Evolutionary conservation across 2,329 filamentous ascomycete genomes (phyloP), one percentile per base, ranked within the genome.

Genomic region (Colletotrichum scovillei): DNA sequence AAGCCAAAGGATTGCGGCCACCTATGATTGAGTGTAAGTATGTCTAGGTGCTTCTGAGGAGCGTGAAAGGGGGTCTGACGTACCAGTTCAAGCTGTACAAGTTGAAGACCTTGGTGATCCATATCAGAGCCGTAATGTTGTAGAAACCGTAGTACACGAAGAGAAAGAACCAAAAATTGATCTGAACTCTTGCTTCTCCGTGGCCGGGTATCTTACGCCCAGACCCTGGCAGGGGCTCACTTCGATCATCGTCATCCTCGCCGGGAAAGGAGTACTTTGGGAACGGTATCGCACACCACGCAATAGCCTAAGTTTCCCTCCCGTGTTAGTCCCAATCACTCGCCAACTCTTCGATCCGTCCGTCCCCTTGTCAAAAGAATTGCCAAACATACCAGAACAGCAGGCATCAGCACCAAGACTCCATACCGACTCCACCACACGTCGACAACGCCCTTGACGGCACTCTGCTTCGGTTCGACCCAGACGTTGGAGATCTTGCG

Each of bases 141-240:
- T 93, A 93, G 76, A 92, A 88, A 69, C 90, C 90, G 80, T 93
- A 93, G 82, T 92, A 93, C 69, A 92, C 88, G 62, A 92, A 88
- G 49, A 93, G 84, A 78, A 93, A 93, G 84, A 92, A 92, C 91
- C 91, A 93, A 78, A 93, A 93, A 82, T 92, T 92, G 76, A 93
- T 88, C 74, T 89, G 87, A 5, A 93, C 91, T 55, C 88, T 85
- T 6, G 91, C 89, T 76, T 88, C 85, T 71, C 91, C 91, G 83
- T 93, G 90, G 30, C 91, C 91, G 0, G 91, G 90, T 0, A 84
- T 82, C 67, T 86, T 88, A 75, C 84, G 83, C 52, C 80, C 81
- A 30, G 55, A 67, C 74, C 72, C 71, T 57, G 78, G 63, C 49
- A 78, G 76, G 12, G 77, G 77, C 55, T 77, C 79, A 63, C 77